Conservation (phyloP, 202 grass and related monocot genomes). For the Setaria viridis region DNA sequence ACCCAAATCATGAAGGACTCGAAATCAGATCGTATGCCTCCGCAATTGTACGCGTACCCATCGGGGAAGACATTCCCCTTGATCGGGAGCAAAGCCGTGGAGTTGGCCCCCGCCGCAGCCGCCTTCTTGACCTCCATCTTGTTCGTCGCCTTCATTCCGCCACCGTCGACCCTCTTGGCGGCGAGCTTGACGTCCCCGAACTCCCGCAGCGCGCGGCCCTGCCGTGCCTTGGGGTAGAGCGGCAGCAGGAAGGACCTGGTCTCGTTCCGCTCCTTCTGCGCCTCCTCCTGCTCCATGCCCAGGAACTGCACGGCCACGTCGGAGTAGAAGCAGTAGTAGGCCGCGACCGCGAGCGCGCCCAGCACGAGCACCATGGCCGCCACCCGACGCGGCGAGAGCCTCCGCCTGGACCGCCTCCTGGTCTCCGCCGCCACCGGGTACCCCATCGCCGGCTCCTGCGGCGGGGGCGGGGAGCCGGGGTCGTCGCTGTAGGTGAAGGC, state of each 20-base stretch:
- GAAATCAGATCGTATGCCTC: not conserved
- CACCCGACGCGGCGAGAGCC: conserved; percentile 46
- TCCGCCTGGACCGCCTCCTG: conserved; percentile 27
- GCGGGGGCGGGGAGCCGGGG: not conserved
- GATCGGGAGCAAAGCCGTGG: conserved; percentile 72
- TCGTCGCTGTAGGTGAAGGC: conserved; percentile 85
- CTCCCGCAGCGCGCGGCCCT: conserved; percentile 67
- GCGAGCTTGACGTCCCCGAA: conserved; percentile 76
- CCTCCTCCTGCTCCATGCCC: conserved; percentile 63
- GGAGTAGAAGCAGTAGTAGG: conserved; percentile 71
- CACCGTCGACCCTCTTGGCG: conserved; percentile 37
- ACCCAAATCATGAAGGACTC: conserved; percentile 2
- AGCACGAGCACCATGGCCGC: conserved; percentile 42
- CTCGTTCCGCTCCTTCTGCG: conserved; percentile 52
- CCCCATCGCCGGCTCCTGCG: not conserved
- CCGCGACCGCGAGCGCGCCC: conserved; percentile 61
- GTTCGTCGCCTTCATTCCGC: conserved; percentile 34
- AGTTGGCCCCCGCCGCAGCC: conserved; percentile 46
- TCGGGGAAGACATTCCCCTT: conserved; percentile 94
- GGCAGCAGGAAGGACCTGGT: conserved; percentile 81
- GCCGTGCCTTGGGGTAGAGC: conserved; percentile 71
- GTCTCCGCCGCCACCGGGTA: not conserved
- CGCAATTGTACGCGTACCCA: conserved; percentile 57
- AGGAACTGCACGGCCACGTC: conserved; percentile 79
- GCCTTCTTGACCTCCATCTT: conserved; percentile 46